Evolutionary conservation across 1,284 basidiomycete genomes (phyloP).

Genomic region (Puccinia hordei): DNA sequence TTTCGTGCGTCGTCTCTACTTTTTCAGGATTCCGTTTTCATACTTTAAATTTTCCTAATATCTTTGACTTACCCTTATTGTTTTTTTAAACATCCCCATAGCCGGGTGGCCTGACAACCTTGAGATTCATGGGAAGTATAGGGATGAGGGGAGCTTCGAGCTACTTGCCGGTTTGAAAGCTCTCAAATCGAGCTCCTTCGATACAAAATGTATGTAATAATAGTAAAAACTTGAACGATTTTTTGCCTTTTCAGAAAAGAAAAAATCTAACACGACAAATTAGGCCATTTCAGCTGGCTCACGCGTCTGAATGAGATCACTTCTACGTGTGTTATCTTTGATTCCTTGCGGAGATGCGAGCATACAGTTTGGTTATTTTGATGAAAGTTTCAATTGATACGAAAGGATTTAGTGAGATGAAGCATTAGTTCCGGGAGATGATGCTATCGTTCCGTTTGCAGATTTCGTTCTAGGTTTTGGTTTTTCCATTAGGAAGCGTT

Average conservation of each 20-base stretch:
- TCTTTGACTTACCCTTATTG: not conserved
- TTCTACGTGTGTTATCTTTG: too few species aligned
- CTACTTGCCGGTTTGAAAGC: constrained; percentile 31
- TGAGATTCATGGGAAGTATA: constrained; percentile 47
- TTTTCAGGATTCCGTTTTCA: not conserved
- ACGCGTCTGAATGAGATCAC: too few species aligned
- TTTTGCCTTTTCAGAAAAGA: too few species aligned
- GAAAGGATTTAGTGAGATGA: too few species aligned
- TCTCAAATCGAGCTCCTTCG: not conserved
- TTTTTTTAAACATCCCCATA: not conserved
- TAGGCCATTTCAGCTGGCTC: too few species aligned
- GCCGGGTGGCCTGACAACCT: constrained; percentile 40
- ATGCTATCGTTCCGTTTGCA: constrained; percentile 10
- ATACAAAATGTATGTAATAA: not conserved
- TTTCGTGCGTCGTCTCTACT: constrained; percentile 60
- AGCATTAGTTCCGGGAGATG: constrained; percentile 3
- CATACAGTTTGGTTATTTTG: too few species aligned
- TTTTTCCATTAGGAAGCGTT: constrained; percentile 31
- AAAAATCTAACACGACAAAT: too few species aligned
- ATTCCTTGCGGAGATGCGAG: too few species aligned
- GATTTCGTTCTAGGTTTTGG: constrained; percentile 25
- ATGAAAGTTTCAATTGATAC: too few species aligned
- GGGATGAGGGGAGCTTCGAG: constrained; percentile 37
- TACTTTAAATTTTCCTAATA: not conserved
- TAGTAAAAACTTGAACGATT: too few species aligned